Evolutionary conservation across 2,329 filamentous ascomycete genomes (phyloP).

Genomic region (Fusarium subglutinans): DNA sequence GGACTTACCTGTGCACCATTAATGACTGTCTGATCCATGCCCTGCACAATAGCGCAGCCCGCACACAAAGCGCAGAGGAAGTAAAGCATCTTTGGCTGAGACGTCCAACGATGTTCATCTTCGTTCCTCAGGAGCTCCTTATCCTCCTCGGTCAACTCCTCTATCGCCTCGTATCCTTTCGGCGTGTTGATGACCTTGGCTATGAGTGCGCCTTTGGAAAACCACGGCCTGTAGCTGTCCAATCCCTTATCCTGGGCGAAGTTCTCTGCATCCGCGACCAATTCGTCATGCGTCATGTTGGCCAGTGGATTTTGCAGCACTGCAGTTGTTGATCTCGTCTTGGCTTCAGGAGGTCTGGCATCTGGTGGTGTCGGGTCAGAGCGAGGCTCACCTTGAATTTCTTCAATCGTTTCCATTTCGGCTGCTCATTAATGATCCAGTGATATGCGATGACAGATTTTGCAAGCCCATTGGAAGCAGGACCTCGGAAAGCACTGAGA

Average conservation of each 20-base stretch:
- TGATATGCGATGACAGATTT: background rate
- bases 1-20: conserved; percentile 60
- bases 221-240: conserved; percentile 51
- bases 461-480: background rate
- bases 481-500: background rate
- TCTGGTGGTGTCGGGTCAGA: background rate
- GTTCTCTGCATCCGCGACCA: conserved; percentile 27
- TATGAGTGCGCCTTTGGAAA: conserved; percentile 49
- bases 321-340: background rate
- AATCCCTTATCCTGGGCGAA: conserved; percentile 30
- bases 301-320: conserved; percentile 36
- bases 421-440: background rate
- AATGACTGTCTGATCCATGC: conserved; percentile 71
- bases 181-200: conserved; percentile 40
- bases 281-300: conserved; percentile 25
- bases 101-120: conserved; percentile 66
- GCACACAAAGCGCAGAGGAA: conserved; percentile 40
- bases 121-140: conserved; percentile 51
- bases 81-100: conserved; percentile 54
- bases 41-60: conserved; percentile 62
- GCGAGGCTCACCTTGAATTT: background rate
- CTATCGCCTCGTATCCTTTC: conserved; percentile 38
- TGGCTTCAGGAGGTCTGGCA: background rate
- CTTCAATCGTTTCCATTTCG: background rate
- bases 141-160: conserved; percentile 39